Evolutionary conservation across 2,329 filamentous ascomycete species (phyloP), one percentile per base, ranked within the genome.

Genomic region (Paraphaeosphaeria sporulosa): DNA sequence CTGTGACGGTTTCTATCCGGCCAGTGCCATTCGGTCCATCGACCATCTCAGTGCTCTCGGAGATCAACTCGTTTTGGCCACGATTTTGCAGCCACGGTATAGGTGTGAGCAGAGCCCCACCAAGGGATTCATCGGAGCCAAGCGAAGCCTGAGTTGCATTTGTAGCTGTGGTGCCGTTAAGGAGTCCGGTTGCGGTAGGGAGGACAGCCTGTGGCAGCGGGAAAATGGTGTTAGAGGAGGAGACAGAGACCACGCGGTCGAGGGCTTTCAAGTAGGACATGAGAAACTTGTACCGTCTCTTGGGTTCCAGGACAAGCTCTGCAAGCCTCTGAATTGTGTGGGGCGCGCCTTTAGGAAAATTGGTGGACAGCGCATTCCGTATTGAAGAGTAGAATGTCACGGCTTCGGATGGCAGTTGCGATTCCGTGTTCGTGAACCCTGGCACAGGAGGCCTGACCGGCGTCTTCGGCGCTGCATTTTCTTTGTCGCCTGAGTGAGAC

Each of bases 291-390:
- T 98, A 97, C 78, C 97, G 91, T 57, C 85, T 84, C 61, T 83
- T 89, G 1, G 95, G 95, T 27, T 84, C 80, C 38, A 96, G 83
- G 4, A 97, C 82, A 32, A 98, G 89, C 82, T 99, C 95, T 23
- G 93, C 88, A 23, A 99, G 86, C 42, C 95, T 90, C 79, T 99
- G 95, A 63, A 97, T 86, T 3, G 95, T 98, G 76, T 98, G 93
- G 0, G 95, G 95, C 1, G 95, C 94, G 68, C 91, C 86, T 3
- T 83, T 81, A 23, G 86, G 75, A 78, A 99, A 99, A 66, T 85
- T 86, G 2, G 82, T 83, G 52, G 79, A 82, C 42, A 97, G 82
- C 17, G 89, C 88, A 6, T 78, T 64, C 2, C 71, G 70, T 61
- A 81, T 78, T 0, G 73, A 72, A 3, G 66, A 66, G 67, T 72